A percentile compares a stretch with the other conserved stretches of the same genome.
phyloP scores from a whole-genome alignment of 345 rosid genomes.

The Citrus unshiu region DNA sequence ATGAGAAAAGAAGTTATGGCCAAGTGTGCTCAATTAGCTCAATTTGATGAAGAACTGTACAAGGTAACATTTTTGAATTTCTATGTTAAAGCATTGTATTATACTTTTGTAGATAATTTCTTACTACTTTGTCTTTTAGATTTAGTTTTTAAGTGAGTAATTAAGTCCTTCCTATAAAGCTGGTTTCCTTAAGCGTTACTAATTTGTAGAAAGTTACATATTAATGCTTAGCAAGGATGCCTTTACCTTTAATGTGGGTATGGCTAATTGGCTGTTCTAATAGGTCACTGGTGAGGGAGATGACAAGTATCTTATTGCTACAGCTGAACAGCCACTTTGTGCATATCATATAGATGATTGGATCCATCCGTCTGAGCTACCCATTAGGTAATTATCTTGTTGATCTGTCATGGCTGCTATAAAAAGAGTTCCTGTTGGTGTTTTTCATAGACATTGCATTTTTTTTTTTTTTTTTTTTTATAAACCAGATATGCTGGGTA shows the following conservation, averaged over 20 bases:
- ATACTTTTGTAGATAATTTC: not conserved
- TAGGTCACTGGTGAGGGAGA: slow-evolving; percentile 98
- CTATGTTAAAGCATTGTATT: not conserved
- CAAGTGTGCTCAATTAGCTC: slow-evolving; percentile 87
- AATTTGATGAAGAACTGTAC: slow-evolving; percentile 94
- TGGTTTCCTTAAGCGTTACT: not conserved
- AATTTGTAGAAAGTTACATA: not conserved
- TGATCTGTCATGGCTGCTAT: not conserved
- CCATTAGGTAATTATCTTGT: slow-evolving; percentile 47
- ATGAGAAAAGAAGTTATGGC: slow-evolving; percentile 94
- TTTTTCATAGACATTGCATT: not conserved
- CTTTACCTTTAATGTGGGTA: not conserved
- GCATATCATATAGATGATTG: slow-evolving; percentile 89
- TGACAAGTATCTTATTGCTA: slow-evolving; percentile 92
- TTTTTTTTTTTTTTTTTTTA: slow-evolving; percentile 5
- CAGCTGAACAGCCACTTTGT: slow-evolving; percentile 96
- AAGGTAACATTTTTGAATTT: slow-evolving; percentile 43
- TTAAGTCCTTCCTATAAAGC: not conserved
- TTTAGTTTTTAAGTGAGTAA: not conserved
- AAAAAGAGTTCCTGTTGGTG: not conserved
- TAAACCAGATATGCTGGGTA: slow-evolving; percentile 84
- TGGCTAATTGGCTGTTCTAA: slow-evolving; percentile 1
- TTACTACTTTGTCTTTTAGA: not conserved
- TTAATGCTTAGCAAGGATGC: not conserved
- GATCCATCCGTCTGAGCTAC: slow-evolving; percentile 85